Base-by-base conservation (phyloP, 2,329 filamentous ascomycete species). In the Phialophora expanda region DNA sequence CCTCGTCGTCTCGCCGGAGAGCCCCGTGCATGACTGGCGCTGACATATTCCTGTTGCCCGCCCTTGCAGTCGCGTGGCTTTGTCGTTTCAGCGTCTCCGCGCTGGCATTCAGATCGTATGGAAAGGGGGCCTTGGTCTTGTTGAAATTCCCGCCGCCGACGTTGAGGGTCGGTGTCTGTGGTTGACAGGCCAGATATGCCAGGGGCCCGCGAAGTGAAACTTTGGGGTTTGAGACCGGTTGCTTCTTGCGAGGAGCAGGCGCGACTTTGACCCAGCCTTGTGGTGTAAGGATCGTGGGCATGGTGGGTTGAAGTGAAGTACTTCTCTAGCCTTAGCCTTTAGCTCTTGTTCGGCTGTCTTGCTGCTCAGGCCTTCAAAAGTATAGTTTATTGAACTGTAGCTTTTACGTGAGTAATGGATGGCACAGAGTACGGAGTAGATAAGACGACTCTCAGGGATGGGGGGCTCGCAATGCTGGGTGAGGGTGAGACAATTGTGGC, bases 251-350 rank as follows among this genome's bases (percentile, higher is more conserved):
- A 24, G 65, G 55, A 17, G 60, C 32, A n/a, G 62, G 55, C 5
- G 65, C 65, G 12, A 69, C 67, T 60, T 69, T 69, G 54, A 69
- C 67, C 67, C 67, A 69, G 41, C 67, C 67, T 50, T 69, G 67
- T 12, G 67, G 65, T 6, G 67, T 69, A 60, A 69, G 67, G 30
- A 67, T 59, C 30, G 67, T 69, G 20, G 67, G 67, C 67, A 69
- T 69, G 48, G 48, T 24, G 24, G 32, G 26, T 22, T 32, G 17
- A 20, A 22, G 17, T 14, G 28, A 55, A 38, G 17, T 46, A 53
- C 1, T 44, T 44, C 17, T 44, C 38, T n/a, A 44, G 38, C 38
- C n/a, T n/a, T n/a, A n/a, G 38, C 14, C 14, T 44, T 44, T n/a
- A 20, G 38, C 38, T 44, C 38, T n/a, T n/a, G 6, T 20, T n/a